Percentiles rank a stretch among this genome's conserved stretches.
Conservation (phyloP, 2,329 filamentous ascomycete species). For the Aspergillus fumigatiaffinis region DNA sequence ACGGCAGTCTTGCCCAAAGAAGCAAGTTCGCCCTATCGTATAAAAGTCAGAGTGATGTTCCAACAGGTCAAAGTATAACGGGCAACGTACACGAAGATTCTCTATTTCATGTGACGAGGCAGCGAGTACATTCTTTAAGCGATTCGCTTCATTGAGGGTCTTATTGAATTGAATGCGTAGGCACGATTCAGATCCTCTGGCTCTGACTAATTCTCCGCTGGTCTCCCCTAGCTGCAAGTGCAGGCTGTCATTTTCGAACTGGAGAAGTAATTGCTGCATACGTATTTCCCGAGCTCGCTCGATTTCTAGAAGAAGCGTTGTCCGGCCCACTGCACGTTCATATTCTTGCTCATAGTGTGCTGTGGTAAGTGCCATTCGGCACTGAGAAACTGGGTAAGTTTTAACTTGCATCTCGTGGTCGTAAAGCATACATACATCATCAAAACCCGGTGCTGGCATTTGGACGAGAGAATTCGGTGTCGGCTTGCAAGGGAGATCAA, state of each 20-base stretch:
- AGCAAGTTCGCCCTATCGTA: conserved; percentile 62
- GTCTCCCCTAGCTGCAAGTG: conserved; percentile 58
- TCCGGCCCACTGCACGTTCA: conserved; percentile 59
- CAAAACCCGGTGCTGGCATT: conserved; percentile 9
- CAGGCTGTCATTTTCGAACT: conserved; percentile 68
- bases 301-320: conserved; percentile 66
- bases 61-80: neutral
- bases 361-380: conserved; percentile 50
- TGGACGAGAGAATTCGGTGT: conserved; percentile 5
- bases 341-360: conserved; percentile 65
- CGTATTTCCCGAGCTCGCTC: conserved; percentile 69
- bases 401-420: neutral
- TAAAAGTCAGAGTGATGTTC: conserved; percentile 12
- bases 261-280: conserved; percentile 66
- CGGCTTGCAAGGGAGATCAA: neutral
- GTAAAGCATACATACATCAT: conserved; percentile 22
- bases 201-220: conserved; percentile 52
- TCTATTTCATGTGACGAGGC: conserved; percentile 53
- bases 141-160: conserved; percentile 44
- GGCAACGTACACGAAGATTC: conserved; percentile 49
- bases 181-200: conserved; percentile 41
- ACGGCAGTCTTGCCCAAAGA: conserved; percentile 63
- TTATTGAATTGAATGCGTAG: conserved; percentile 48
- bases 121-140: conserved; percentile 35
- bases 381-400: conserved; percentile 16